Base-by-base conservation (phyloP, 2,329 filamentous ascomycete species). In the Aspergillus sp. region DNA sequence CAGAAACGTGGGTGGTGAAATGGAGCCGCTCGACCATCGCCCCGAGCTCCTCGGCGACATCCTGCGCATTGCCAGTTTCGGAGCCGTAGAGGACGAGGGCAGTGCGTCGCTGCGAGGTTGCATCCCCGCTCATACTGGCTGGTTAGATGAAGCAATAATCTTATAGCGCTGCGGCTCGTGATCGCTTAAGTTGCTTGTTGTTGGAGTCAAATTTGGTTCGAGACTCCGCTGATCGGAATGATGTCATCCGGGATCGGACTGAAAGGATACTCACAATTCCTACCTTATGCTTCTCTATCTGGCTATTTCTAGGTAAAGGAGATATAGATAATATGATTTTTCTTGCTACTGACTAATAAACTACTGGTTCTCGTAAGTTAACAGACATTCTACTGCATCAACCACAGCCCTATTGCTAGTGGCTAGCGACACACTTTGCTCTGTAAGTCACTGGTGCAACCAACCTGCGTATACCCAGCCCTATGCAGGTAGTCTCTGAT, bases 31-130 rank as follows among this genome's bases (percentile, higher is more conserved):
- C 87, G 37, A 86, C 83, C 63, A 90, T 75, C 41, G 87, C 82
- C 40, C 88, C 90, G 61, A 98, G 79, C 72, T 97, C 91, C 68
- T 91, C 87, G 19, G 95, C 93, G 62, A 93, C 85, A 75, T 98
- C 93, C 75, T 96, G 90, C 54, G 91, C 89, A 70, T 95, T 97
- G 56, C 95, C 95, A 20, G 93, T 98, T 79, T 99, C 95, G 40
- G 93, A 96, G 55, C 91, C 95, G 76, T 96, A 99, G 34, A 96
- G 82, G 57, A 99, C 82, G 64, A 96, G 83, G 51, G 83, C 85
- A 42, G 78, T 82, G 65, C 83, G 62, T 42, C 49, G 66, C 45
- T 51, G 53, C 39, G 24, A 44, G 54, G 24, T 56, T 60, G 27
- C 27, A 30, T 30, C 27, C 53, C 60, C 62, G 33, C 56, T 64